Evolutionary conservation across 805 yeast genomes (phyloP), one percentile per base, ranked within the genome.

Genomic region (Yamadazyma kitorensis): DNA sequence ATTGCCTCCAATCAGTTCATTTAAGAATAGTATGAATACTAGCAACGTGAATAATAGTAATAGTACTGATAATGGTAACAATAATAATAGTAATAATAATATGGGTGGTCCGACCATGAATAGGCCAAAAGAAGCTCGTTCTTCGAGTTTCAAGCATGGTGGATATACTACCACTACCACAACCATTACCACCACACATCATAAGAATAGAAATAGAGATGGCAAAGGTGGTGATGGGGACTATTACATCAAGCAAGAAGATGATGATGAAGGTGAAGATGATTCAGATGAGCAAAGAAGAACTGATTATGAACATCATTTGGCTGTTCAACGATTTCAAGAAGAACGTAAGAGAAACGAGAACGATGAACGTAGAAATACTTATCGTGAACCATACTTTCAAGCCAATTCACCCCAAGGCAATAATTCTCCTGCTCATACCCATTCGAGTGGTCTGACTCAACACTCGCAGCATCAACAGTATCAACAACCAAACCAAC

Each of bases 171-270:
- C 43, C 10, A 42, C 43, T 9, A 42, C 44, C 4, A 43, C 44
- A 2, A 43, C 47, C 2, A 39, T 35, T 7, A 43, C 44, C 13
- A 43, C 47, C 2, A 37, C 42, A 4, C 43, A 37, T 28, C 43
- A 36, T 15, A 18, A 17, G 9, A 24, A n/a, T n/a, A n/a, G n/a
- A n/a, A 26, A 27, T 7, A 12, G 18, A 10, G 13, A 6, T 18
- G 40, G 40, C 15, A 22, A 29, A n/a, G 14, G 31, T 13, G 7
- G n/a, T n/a, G 8, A 18, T 19, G n/a, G n/a, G n/a, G n/a, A n/a
- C n/a, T n/a, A n/a, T n/a, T n/a, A n/a, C n/a, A n/a, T n/a, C n/a
- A n/a, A n/a, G n/a, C n/a, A n/a, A n/a, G n/a, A n/a, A n/a, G n/a
- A n/a, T n/a, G n/a, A n/a, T n/a, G n/a, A n/a, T n/a, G n/a, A n/a